Percentiles rank a stretch among this genome's conserved stretches.
Conservation (phyloP, 2,329 filamentous ascomycete genomes). For the Xylariales sp. region DNA sequence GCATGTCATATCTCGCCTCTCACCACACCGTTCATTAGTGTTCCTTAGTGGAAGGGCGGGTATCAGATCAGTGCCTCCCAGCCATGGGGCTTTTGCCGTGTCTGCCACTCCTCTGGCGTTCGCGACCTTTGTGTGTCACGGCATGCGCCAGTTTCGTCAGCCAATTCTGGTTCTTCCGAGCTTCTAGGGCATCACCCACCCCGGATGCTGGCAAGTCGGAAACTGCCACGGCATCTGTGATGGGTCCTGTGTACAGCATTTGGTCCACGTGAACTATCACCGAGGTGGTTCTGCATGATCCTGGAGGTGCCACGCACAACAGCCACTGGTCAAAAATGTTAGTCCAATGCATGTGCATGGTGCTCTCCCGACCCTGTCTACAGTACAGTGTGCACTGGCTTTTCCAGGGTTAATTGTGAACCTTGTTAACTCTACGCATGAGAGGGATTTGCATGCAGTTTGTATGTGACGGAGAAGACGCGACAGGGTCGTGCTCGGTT, state of each 20-base stretch:
- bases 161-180: neutral
- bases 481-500: too few relatives aligned
- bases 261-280: constrained; percentile 7
- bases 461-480: neutral
- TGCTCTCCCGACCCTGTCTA: constrained; percentile 4
- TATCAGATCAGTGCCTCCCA: too few relatives aligned
- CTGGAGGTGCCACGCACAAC: neutral
- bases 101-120: neutral
- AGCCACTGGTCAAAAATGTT: neutral
- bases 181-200: neutral
- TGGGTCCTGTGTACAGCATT: neutral
- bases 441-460: neutral
- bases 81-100: too few relatives aligned
- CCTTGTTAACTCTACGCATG: too few relatives aligned
- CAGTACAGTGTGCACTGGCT: neutral
- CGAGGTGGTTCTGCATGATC: constrained; percentile 7
- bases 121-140: neutral
- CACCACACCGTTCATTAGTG: neutral
- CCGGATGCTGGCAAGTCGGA: constrained; percentile 4
- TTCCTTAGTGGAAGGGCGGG: neutral
- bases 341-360: constrained; percentile 4
- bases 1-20: neutral
- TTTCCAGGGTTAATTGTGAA: too few relatives aligned
- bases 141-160: neutral
- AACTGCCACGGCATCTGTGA: constrained; percentile 5